Conservation (phyloP, 768 basidiomycete species). For the Neoboletus brunneissimus region DNA sequence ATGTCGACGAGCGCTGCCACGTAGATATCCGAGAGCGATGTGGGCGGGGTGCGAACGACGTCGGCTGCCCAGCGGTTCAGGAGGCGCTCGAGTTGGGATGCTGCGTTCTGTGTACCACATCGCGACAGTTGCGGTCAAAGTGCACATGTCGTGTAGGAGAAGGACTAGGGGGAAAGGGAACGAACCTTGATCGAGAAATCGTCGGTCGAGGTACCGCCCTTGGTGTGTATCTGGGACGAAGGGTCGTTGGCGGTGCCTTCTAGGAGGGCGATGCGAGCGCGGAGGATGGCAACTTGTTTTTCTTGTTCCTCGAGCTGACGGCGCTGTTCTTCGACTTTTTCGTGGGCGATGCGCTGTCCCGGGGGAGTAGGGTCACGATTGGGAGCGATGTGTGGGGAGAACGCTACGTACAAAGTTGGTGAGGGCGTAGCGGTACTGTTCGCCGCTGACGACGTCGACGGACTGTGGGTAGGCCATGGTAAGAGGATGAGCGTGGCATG, state of each 20-base stretch:
- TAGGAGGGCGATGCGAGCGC: conserved; percentile 66
- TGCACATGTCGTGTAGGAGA: neutral
- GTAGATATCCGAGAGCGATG: conserved; percentile 50
- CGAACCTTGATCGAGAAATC: conserved; percentile 86
- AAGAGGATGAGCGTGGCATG: neutral
- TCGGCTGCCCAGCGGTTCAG: conserved; percentile 90
- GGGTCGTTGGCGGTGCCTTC: conserved; percentile 57
- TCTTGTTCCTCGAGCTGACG: conserved; percentile 80
- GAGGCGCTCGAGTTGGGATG: conserved; percentile 75
- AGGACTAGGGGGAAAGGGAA: neutral
- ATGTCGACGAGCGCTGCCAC: conserved; percentile 61
- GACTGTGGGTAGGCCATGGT: conserved; percentile 20
- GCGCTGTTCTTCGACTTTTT: conserved; percentile 83
- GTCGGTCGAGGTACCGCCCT: conserved; percentile 66
- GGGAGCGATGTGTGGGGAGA: too few species aligned
- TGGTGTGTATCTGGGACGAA: conserved; percentile 26
- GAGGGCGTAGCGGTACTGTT: conserved; percentile 81
- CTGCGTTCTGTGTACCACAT: conserved; percentile 55
- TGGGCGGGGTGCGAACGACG: conserved; percentile 56
- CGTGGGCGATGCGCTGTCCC: conserved; percentile 81
- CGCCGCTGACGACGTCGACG: conserved; percentile 41
- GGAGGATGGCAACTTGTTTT: conserved; percentile 70
- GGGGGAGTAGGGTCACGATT: too few species aligned
- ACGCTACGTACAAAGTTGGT: conserved; percentile 79
- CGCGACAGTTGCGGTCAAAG: neutral